Evolutionary conservation across 352 stramenopile species (phyloP).

Genomic region (Phytophthora litchii): DNA sequence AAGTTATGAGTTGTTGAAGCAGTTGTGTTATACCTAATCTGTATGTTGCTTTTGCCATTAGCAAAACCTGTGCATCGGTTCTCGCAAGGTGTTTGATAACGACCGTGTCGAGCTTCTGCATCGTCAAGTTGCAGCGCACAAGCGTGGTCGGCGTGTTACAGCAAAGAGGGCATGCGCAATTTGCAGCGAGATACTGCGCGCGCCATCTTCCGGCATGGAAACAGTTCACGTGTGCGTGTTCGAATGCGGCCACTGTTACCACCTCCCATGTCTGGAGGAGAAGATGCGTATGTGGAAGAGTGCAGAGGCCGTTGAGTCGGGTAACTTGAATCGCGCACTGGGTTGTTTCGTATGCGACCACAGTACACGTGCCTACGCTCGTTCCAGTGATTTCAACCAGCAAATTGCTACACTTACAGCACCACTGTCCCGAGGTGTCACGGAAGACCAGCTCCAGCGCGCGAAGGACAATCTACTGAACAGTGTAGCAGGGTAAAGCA

Average conservation of each 20-base stretch:
- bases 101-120: constrained; percentile 76
- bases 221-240: constrained; percentile 77
- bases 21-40: constrained; percentile 1
- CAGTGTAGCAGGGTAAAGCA: constrained; percentile 23
- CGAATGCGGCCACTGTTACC: constrained; percentile 85
- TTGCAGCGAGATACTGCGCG: constrained; percentile 63
- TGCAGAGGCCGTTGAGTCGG: constrained; percentile 50
- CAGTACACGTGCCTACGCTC: constrained; percentile 65
- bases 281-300: constrained; percentile 90
- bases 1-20: neutral
- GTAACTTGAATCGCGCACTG: constrained; percentile 52
- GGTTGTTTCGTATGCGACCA: constrained; percentile 88
- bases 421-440: constrained; percentile 53
- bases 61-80: constrained; percentile 80
- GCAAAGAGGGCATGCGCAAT: constrained; percentile 67
- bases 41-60: constrained; percentile 16
- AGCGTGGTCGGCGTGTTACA: constrained; percentile 64
- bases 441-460: constrained; percentile 72
- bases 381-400: constrained; percentile 44
- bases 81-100: constrained; percentile 80
- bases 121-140: constrained; percentile 67
- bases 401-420: constrained; percentile 43
- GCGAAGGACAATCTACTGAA: constrained; percentile 66
- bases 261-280: constrained; percentile 79
- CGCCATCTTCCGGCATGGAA: constrained; percentile 51